These are phyloP conservation scores for Candida succiphila DNA, from an alignment of 805 yeast genomes.

Conservation along the genomic window DNA sequence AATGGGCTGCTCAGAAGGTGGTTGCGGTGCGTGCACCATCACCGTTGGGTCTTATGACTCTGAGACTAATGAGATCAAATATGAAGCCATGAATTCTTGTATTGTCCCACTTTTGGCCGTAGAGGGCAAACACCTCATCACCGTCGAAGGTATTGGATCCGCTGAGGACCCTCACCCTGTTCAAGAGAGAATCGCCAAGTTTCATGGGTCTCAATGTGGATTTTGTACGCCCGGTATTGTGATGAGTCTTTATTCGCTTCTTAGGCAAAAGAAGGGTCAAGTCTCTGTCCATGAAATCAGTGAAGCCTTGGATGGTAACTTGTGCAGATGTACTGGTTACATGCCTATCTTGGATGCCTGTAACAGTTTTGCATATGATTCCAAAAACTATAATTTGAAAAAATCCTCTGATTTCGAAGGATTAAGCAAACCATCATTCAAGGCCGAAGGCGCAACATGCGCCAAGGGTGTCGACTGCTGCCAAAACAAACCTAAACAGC, in stretches of 20 bases:
- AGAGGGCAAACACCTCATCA: constrained; percentile 35
- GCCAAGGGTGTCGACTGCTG: constrained; percentile 27
- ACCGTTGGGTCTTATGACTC: constrained; percentile 26
- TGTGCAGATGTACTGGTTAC: constrained; percentile 41
- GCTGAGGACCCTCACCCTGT: constrained; percentile 32
- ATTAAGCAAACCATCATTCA: background rate
- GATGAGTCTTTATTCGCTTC: constrained; percentile 33
- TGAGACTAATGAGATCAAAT: constrained; percentile 15
- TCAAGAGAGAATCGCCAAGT: constrained; percentile 38
- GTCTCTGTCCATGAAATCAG: constrained; percentile 27
- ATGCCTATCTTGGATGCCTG: constrained; percentile 40
- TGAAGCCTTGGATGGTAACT: constrained; percentile 37
- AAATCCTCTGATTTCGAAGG: constrained; percentile 1
- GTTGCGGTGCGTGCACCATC: constrained; percentile 42
- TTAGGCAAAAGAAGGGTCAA: constrained; percentile 27
- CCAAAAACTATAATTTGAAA: constrained; percentile 18
- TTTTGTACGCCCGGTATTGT: constrained; percentile 43
- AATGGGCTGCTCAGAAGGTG: constrained; percentile 40
- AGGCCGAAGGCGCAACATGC: constrained; percentile 10
- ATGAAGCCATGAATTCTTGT: constrained; percentile 35
- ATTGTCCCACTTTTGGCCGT: constrained; percentile 34
- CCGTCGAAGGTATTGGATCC: constrained; percentile 38
- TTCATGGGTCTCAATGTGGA: constrained; percentile 42
- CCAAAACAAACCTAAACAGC: constrained; percentile 19
- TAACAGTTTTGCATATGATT: constrained; percentile 28